Conservation (phyloP, 768 basidiomycete species). For the Boletus eberwhitei region DNA sequence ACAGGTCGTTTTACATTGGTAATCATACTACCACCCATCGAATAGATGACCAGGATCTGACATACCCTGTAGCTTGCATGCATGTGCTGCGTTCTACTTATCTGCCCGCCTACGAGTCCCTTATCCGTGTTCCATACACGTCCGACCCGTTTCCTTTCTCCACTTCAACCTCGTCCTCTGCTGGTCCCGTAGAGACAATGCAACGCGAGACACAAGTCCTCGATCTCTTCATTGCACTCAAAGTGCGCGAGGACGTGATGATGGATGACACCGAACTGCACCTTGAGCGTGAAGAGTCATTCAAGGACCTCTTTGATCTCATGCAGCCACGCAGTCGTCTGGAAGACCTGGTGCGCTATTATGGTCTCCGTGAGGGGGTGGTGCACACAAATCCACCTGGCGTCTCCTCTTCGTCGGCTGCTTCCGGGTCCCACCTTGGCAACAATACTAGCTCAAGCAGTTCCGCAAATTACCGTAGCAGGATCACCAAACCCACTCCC, state of each 20-base stretch:
- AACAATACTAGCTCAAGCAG: conserved; percentile 1
- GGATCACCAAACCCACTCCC: conserved; percentile 4
- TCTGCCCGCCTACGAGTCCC: conserved; percentile 58
- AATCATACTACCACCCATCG: not conserved
- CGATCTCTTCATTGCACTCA: conserved; percentile 77
- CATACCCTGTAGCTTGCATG: conserved; percentile 57
- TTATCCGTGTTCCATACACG: conserved; percentile 66
- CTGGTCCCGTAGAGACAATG: conserved; percentile 37
- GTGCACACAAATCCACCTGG: conserved; percentile 16
- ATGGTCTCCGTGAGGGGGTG: conserved; percentile 40
- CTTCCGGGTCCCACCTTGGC: not conserved
- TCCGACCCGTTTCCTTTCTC: conserved; percentile 74
- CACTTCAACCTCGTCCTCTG: conserved; percentile 23
- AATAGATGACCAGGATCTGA: not conserved
- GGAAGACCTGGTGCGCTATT: conserved; percentile 65
- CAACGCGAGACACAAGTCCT: conserved; percentile 76
- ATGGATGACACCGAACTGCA: conserved; percentile 72
- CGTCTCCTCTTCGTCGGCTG: conserved; percentile 1
- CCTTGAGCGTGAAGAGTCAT: conserved; percentile 70
- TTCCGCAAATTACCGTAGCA: not conserved
- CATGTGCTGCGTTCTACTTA: conserved; percentile 76
- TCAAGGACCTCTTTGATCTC: conserved; percentile 76
- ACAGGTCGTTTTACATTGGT: conserved; percentile 68
- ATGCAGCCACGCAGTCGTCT: conserved; percentile 68
- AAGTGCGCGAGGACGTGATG: conserved; percentile 77